Evolutionary conservation across 2,329 filamentous ascomycete genomes (phyloP).

Genomic region (Xylariaceae sp.): DNA sequence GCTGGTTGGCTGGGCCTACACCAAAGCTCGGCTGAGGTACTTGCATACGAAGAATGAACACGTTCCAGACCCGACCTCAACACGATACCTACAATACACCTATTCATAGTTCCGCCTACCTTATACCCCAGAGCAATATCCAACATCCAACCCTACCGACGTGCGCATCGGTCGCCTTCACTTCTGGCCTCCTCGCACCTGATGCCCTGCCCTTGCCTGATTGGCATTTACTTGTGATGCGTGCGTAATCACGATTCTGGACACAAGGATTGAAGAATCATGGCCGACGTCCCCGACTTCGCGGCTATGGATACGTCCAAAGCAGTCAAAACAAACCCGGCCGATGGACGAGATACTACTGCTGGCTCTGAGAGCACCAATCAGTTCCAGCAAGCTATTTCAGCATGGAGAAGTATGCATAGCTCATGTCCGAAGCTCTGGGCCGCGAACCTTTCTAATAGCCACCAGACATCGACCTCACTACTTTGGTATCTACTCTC

Average conservation of each 20-base stretch:
- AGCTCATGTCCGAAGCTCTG: conserved; percentile 5
- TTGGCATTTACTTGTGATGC: no score
- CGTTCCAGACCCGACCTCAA: no score
- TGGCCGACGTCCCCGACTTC: conserved; percentile 23
- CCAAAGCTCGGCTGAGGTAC: neutral
- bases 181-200: no score
- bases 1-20: no score
- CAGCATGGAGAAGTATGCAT: conserved; percentile 83
- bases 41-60: neutral
- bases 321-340: conserved; percentile 19
- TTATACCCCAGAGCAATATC: no score
- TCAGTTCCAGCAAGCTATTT: conserved; percentile 95
- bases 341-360: conserved; percentile 18
- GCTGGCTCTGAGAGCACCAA: conserved; percentile 59
- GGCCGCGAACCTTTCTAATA: conserved; percentile 14
- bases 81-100: no score
- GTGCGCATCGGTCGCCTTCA: no score
- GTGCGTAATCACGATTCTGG: neutral
- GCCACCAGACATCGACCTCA: conserved; percentile 74
- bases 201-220: no score
- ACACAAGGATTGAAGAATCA: conserved; percentile 3
- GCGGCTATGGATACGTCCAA: conserved; percentile 19
- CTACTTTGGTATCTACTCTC: conserved; percentile 75
- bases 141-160: no score
- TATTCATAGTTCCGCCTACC: no score